These are phyloP conservation scores for Pseudozyma flocculosa DNA, from an alignment of 1,284 basidiomycete genomes.

Conservation along the genomic window DNA sequence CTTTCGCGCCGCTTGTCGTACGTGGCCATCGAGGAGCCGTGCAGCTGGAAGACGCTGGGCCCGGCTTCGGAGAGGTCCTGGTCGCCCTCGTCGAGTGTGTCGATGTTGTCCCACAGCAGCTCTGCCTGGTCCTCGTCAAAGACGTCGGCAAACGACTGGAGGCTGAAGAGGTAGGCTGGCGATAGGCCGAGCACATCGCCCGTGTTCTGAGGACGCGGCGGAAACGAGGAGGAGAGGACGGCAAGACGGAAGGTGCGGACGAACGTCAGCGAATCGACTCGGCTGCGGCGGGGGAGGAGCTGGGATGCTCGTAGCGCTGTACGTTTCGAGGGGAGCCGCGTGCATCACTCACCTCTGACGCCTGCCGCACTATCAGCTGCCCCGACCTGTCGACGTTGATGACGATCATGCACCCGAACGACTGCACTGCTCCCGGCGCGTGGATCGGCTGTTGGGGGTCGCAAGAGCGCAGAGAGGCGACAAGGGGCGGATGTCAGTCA, in stretches of 20 bases:
- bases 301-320: no score
- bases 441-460: slow-evolving; percentile 67
- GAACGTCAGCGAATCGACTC: no score
- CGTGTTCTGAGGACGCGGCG: slow-evolving; percentile 61
- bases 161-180: slow-evolving; percentile 73
- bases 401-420: slow-evolving; percentile 78
- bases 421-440: slow-evolving; percentile 80
- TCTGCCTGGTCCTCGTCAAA: slow-evolving; percentile 72
- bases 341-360: slow-evolving; percentile 69
- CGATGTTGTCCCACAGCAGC: slow-evolving; percentile 74
- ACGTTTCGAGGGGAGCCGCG: no score
- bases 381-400: slow-evolving; percentile 70
- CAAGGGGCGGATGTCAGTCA: neutral
- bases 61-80: slow-evolving; percentile 60
- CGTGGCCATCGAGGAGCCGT: slow-evolving; percentile 64
- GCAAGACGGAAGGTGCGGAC: neutral
- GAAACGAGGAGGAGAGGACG: neutral
- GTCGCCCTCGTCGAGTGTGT: slow-evolving; percentile 66
- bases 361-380: slow-evolving; percentile 71
- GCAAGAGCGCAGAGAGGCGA: neutral
- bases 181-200: slow-evolving; percentile 72
- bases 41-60: slow-evolving; percentile 67
- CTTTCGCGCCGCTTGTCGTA: slow-evolving; percentile 52
- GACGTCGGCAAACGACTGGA: slow-evolving; percentile 75
- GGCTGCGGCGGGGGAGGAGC: no score